Evolutionary conservation across 2,329 filamentous ascomycete species (phyloP), one percentile per base, ranked within the genome.

Genomic region (Pseudogymnoascus sp.): DNA sequence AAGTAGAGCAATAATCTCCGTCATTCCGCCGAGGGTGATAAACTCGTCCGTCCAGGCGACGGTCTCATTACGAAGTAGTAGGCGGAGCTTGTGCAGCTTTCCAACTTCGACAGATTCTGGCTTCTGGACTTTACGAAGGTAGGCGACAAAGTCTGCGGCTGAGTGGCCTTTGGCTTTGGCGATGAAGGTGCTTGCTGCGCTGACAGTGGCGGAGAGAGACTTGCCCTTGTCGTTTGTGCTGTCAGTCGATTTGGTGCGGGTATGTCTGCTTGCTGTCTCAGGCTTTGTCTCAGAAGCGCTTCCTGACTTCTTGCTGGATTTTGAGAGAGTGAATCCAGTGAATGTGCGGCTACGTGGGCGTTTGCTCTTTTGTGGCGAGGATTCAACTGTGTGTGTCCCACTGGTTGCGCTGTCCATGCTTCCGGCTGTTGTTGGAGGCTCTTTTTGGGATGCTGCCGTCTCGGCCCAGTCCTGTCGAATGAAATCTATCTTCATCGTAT

Each of bases 1-100:
- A 57, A 97, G 79, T 60, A 97, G 77, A 38, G 83, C 85, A 35
- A 97, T 88, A 64, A 97, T 89, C 73, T 97, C 91, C 66, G 88
- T 84, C 91, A 97, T 96, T 18, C 94, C 94, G 14, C 90, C 91
- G 65, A 92, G 86, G 39, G 85, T 81, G 67, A 97, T 90, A 72
- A 97, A 99, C 11, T 86, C 83, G 71, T 97, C 91, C 2, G 95
- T 95, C 94, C 94, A 99, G 11, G 88, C 84, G 5, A 99, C 91
- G 0, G 93, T 96, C 77, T 99, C 94, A 70, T 97, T 97, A 16
- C 94, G 86, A 60, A 99, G 80, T 59, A 97, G 76, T 18, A 97
- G 81, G 12, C 93, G 85, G 50, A 99, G 81, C 75, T 97, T 97
- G 76, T 97, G 94, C 35, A 99, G 77, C 72, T 94, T 93, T 47